Conservation (phyloP, 139 green algal genomes). For the Diplosphaera chodatii region DNA sequence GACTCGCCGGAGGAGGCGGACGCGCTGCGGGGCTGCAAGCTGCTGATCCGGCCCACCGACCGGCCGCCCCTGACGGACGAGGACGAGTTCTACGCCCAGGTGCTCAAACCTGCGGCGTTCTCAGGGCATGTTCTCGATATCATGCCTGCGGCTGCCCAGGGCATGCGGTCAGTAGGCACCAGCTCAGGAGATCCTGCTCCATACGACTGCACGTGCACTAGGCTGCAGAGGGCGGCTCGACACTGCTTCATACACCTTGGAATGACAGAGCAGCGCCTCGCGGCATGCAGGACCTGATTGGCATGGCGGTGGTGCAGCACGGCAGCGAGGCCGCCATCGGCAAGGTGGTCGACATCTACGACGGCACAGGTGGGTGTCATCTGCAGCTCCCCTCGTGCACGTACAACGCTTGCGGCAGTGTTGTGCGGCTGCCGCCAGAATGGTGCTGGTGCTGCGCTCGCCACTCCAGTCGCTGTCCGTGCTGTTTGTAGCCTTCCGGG, state of each 20-base stretch:
- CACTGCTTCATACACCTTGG: background rate
- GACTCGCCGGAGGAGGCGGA: slow-evolving; percentile 29
- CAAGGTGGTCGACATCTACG: slow-evolving; percentile 33
- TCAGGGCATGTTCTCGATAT: background rate
- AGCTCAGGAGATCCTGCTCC: background rate
- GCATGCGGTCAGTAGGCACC: background rate
- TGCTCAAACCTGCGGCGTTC: slow-evolving; percentile 3
- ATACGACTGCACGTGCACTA: background rate
- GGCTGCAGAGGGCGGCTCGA: background rate
- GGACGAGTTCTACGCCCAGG: slow-evolving; percentile 51
- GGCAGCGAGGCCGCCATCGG: slow-evolving; percentile 19
- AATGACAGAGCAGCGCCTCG: background rate
- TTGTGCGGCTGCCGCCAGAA: background rate
- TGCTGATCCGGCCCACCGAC: slow-evolving; percentile 25
- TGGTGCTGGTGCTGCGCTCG: background rate
- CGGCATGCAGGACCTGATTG: slow-evolving; percentile 25
- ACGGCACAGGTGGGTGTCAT: slow-evolving; percentile 24
- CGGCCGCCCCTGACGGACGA: slow-evolving; percentile 30
- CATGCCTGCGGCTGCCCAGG: background rate
- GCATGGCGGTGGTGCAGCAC: slow-evolving; percentile 22
- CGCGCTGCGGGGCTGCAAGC: slow-evolving; percentile 19
- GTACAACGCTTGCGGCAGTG: too few species aligned
- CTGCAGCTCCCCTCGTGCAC: background rate
- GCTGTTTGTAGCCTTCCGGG: background rate
- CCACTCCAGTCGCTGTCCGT: background rate